A percentile compares a stretch with the other conserved stretches of the same genome.
Conservation (phyloP, 2,329 filamentous ascomycete species). For the Xylaria sp. region DNA sequence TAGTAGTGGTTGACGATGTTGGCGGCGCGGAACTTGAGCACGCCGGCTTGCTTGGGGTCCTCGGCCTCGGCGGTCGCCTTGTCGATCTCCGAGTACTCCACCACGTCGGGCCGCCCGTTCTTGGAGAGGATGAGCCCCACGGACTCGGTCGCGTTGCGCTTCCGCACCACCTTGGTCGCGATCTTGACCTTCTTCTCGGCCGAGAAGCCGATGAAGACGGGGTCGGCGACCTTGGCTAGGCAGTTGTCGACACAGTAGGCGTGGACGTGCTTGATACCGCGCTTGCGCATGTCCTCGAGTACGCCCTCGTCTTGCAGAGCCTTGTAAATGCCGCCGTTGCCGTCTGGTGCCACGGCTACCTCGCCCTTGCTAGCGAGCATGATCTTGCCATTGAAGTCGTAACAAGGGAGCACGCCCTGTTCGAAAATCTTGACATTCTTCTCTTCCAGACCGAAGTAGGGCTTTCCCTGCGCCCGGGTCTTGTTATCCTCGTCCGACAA, state of each 20-base stretch:
- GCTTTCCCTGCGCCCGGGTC: slow-evolving; percentile 42
- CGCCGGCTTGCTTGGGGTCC: slow-evolving; percentile 79
- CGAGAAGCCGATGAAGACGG: slow-evolving; percentile 92
- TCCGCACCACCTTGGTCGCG: slow-evolving; percentile 98
- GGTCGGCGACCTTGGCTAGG: slow-evolving; percentile 98
- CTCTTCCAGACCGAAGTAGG: slow-evolving; percentile 86
- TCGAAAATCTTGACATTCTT: slow-evolving; percentile 94
- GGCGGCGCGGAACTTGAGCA: slow-evolving; percentile 95
- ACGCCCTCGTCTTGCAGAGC: slow-evolving; percentile 74
- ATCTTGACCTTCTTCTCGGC: slow-evolving; percentile 91
- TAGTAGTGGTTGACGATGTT: slow-evolving; percentile 99
- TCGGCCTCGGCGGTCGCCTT: slow-evolving; percentile 86
- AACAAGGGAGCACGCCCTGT: slow-evolving; percentile 95
- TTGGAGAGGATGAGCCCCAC: slow-evolving; percentile 94
- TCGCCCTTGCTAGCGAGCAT: slow-evolving; percentile 89
- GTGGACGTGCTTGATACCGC: slow-evolving; percentile 93
- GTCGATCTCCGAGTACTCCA: slow-evolving; percentile 99
- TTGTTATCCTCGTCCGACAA: slow-evolving; percentile 72
- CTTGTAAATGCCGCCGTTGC: slow-evolving; percentile 96
- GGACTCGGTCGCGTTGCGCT: slow-evolving; percentile 94
- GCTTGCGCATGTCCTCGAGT: slow-evolving; percentile 85
- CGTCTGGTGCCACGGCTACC: slow-evolving; percentile 94
- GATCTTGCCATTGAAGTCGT: slow-evolving; percentile 98
- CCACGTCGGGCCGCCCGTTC: slow-evolving; percentile 95
- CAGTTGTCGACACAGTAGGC: slow-evolving; percentile 99